Conservation (phyloP, 129 eudicot genomes). For the Silybum marianum region DNA sequence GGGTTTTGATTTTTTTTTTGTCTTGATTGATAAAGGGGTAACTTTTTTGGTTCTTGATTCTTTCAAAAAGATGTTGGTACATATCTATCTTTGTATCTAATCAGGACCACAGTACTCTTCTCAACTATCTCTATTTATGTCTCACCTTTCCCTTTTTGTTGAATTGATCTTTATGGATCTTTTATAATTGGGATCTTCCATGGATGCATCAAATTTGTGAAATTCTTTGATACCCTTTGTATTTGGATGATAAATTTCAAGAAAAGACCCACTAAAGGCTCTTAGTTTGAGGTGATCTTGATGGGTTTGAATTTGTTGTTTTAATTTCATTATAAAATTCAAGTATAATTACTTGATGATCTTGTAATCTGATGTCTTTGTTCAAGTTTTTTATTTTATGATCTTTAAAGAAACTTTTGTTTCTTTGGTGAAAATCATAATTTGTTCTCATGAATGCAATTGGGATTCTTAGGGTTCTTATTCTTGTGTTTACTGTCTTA, state of each 20-base stretch:
- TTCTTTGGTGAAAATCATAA: background rate
- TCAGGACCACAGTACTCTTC: conserved; percentile 20
- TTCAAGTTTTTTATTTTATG: background rate
- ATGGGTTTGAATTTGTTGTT: background rate
- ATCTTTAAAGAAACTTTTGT: background rate
- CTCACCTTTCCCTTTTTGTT: background rate
- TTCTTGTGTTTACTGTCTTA: background rate
- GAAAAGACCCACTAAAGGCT: background rate
- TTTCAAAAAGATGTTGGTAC: conserved; percentile 22
- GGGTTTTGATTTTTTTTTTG: conserved; percentile 7
- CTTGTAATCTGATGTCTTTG: background rate
- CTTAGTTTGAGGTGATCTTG: conserved; percentile 13
- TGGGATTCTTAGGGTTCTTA: background rate
- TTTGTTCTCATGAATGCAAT: background rate
- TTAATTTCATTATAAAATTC: background rate
- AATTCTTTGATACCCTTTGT: background rate
- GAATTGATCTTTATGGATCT: background rate
- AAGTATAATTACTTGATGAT: background rate
- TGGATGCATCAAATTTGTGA: conserved; percentile 2
- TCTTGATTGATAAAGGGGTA: conserved; percentile 5
- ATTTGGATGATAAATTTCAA: background rate
- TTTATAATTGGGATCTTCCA: conserved; percentile 5
- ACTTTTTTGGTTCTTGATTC: conserved; percentile 12
- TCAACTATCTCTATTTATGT: background rate
- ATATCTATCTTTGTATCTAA: background rate